Base-by-base conservation (phyloP, 192 early-diverging fungal species). In the Cladochytrium replicatum region DNA sequence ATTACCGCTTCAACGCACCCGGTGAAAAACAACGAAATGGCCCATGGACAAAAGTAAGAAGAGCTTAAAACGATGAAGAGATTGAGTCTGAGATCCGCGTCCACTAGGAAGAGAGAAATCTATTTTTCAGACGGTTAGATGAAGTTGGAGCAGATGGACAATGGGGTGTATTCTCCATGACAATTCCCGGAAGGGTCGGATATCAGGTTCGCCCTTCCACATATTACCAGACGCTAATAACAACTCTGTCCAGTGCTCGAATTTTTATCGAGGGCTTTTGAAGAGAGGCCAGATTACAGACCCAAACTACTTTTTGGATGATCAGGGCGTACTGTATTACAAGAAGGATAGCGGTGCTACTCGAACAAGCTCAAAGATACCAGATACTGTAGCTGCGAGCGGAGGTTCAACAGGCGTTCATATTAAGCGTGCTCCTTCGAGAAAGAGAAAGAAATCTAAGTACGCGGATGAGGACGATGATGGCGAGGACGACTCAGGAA, bases 161-260 rank as follows among this genome's bases (percentile, higher is more conserved):
- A 62, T 97, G 93, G 91, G 91, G 93, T 23, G 82, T 94, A 32
- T 97, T 97, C 63, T 91, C 89, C 21, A 91, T 92, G 83, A 75
- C 85, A 3, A 87, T 97, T 32, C 90, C 93, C 8, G 93, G 93
- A 21, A 80, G 93, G 38, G 93, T 97, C 29, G 93, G 93, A 8
- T 97, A 97, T 62, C 93, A 95, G 74, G 85, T 84, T n/a, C n/a
- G n/a, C n/a, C n/a, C n/a, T n/a, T n/a, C n/a, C n/a, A n/a, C n/a
- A n/a, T n/a, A n/a, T n/a, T n/a, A n/a, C n/a, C n/a, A n/a, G n/a
- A 27, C 11, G 7, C 43, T 0, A 7, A 0, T 0, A 3, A 15
- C 2, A 22, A 19, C 9, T 13, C 15, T 32, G 7, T 27, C 6
- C 46, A 88, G 83, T 97, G 93, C 61, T 91, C 93, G 22, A 97